phyloP scores from a whole-genome alignment of 2,329 filamentous ascomycete species.

The Sphaerulina musiva region DNA sequence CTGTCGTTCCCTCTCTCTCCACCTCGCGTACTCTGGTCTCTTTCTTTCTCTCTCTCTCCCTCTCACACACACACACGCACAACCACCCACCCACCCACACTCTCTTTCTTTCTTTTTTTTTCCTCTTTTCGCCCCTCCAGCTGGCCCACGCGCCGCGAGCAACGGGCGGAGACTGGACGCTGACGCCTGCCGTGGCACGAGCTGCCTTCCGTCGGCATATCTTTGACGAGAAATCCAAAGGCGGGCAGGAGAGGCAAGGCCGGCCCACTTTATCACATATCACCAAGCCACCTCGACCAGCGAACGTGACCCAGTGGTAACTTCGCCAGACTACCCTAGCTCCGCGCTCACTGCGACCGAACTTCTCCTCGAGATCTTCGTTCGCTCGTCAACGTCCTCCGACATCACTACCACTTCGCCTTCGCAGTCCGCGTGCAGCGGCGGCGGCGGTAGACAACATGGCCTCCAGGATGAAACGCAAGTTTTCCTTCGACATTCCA shows the following conservation, averaged over 20 bases:
- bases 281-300: constrained; percentile 4
- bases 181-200: neutral
- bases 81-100: too few species aligned
- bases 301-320: too few species aligned
- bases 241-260: too few species aligned
- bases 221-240: neutral
- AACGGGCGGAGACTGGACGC: neutral
- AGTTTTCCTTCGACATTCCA: constrained; percentile 40
- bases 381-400: neutral
- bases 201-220: neutral
- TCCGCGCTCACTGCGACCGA: too few species aligned
- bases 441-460: neutral
- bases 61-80: too few species aligned
- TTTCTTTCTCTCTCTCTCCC: too few species aligned
- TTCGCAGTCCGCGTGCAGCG: neutral
- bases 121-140: neutral
- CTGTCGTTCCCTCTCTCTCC: too few species aligned
- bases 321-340: too few species aligned
- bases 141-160: neutral
- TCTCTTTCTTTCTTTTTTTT: neutral
- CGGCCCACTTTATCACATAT: neutral
- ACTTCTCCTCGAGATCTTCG: too few species aligned
- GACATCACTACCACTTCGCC: neutral
- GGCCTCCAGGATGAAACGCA: constrained; percentile 35
- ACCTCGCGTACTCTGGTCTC: too few species aligned